These are phyloP conservation scores for Brettanomyces naardenensis DNA, from an alignment of 805 yeast genomes.

Conservation along the genomic window DNA sequence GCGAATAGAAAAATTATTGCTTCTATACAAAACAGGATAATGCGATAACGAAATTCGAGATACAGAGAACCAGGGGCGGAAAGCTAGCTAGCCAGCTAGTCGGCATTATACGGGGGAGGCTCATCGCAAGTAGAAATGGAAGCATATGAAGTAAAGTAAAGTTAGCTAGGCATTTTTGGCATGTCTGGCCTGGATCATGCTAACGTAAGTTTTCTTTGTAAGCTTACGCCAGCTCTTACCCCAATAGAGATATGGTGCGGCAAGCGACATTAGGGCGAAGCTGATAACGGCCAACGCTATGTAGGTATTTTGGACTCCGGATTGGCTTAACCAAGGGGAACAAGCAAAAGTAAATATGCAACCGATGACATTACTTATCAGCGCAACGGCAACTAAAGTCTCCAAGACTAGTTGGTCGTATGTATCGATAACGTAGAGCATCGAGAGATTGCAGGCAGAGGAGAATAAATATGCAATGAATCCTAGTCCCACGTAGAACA, in stretches of 20 bases:
- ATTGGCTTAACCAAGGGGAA: constrained; percentile 49
- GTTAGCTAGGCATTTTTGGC: constrained; percentile 42
- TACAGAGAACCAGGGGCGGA: too few relatives aligned
- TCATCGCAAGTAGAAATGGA: too few relatives aligned
- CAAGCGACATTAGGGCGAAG: constrained; percentile 42
- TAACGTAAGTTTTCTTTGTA: constrained; percentile 45
- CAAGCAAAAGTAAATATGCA: constrained; percentile 63
- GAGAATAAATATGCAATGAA: constrained; percentile 63
- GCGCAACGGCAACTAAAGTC: constrained; percentile 56
- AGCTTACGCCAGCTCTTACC: constrained; percentile 52
- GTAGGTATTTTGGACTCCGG: constrained; percentile 53
- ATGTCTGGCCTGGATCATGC: constrained; percentile 35
- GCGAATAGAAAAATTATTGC: too few relatives aligned
- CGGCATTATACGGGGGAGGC: too few relatives aligned
- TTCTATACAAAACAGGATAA: too few relatives aligned
- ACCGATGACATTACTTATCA: constrained; percentile 56
- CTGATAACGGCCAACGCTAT: constrained; percentile 55
- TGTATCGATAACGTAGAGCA: constrained; percentile 59
- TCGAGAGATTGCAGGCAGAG: constrained; percentile 59
- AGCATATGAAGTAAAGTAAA: too few relatives aligned
- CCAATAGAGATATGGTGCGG: constrained; percentile 48
- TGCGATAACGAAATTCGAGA: too few relatives aligned
- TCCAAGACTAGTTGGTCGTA: constrained; percentile 61
- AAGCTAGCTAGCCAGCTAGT: too few relatives aligned
- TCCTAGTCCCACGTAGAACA: constrained; percentile 52